Evolutionary conservation across 805 yeast species (phyloP), one percentile per base, ranked within the genome.

Genomic region (Wickerhamomyces chambardii): DNA sequence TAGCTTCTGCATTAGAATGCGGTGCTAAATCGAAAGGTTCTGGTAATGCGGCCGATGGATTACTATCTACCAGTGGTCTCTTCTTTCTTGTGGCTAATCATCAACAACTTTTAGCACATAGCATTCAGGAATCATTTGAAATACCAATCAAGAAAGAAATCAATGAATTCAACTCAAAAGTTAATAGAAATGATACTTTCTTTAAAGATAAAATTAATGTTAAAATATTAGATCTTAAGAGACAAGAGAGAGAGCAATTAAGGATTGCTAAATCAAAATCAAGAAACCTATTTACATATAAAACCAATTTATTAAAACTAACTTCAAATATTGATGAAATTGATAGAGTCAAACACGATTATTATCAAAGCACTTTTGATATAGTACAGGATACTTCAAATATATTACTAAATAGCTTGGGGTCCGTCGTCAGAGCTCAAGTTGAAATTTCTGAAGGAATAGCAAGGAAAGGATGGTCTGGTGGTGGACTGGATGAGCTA

Each of bases 391-490:
- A 71, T 26, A 70, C 82, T n/a, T 75, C 81, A 28, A 61, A 63
- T 18, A 59, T 64, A 18, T 61, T 84, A 5, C 63, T 82, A 31
- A 55, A 59, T 15, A 64, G 68, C 35, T 67, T 84, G 2, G 80
- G 85, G 1, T 67, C 81, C 1, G 63, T 82, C 5, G 78, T 84
- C 2, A 62, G 85, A 33, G 89, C 92, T 3, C 90, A 86, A 51
- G 75, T 86, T 15, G 92, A 84, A 47, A 75, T 85, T 15, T 76
- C 74, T 46, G 95, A 84, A 48, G 79, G 82, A 19, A 75, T 86
- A 17, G 94, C 95, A 1, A 66, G 75, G 37, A 86, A 86, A 50
- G 92, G 94, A 5, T 79, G 87, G 84, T 70, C 81, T 4, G 95
- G 94, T 12, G 92, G 90, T 19, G 95, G 95, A 0, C 59, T 86